Conservation (phyloP, 2,329 filamentous ascomycete genomes). For the Pestalotiopsis sp. region DNA sequence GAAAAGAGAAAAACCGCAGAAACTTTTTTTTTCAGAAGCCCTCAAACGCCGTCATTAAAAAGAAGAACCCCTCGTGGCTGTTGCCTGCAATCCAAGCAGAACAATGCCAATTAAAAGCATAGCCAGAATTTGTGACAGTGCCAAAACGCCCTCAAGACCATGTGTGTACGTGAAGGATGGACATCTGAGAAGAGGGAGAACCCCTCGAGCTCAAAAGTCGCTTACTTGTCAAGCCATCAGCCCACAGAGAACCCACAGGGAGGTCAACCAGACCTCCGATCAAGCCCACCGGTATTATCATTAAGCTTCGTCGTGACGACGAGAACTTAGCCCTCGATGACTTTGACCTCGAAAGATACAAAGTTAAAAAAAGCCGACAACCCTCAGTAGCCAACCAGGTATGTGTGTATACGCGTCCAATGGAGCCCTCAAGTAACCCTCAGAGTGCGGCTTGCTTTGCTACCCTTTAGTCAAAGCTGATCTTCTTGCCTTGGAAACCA, state of each 20-base stretch:
- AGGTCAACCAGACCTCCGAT: slow-evolving; percentile 35
- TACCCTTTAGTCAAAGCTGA: slow-evolving; percentile 51
- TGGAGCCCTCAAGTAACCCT: slow-evolving; percentile 46
- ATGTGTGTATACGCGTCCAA: slow-evolving; percentile 38
- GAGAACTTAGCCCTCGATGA: slow-evolving; percentile 52
- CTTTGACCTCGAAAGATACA: slow-evolving; percentile 43
- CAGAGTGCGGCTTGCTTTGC: slow-evolving; percentile 36
- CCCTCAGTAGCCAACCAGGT: slow-evolving; percentile 55
- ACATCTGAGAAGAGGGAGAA: slow-evolving; percentile 17
- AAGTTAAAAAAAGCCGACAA: slow-evolving; percentile 56
- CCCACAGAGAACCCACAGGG: slow-evolving; percentile 32
- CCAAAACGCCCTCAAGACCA: slow-evolving; percentile 34
- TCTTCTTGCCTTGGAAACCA: slow-evolving; percentile 78
- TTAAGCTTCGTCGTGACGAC: slow-evolving; percentile 39
- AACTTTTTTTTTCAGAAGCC: slow-evolving; percentile 27
- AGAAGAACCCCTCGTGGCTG: slow-evolving; percentile 34
- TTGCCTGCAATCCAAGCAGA: slow-evolving; percentile 34
- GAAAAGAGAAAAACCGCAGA: neutral
- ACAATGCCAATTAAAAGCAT: slow-evolving; percentile 33
- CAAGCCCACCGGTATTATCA: slow-evolving; percentile 60
- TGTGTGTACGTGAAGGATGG: slow-evolving; percentile 16
- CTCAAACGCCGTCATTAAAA: slow-evolving; percentile 33
- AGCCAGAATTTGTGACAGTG: slow-evolving; percentile 25
- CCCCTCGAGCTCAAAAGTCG: slow-evolving; percentile 13
- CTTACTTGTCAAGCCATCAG: slow-evolving; percentile 21